Percentiles rank a stretch among this genome's conserved stretches.
Conservation (phyloP, 169 alveolate species). For the Blepharisma undulans region DNA sequence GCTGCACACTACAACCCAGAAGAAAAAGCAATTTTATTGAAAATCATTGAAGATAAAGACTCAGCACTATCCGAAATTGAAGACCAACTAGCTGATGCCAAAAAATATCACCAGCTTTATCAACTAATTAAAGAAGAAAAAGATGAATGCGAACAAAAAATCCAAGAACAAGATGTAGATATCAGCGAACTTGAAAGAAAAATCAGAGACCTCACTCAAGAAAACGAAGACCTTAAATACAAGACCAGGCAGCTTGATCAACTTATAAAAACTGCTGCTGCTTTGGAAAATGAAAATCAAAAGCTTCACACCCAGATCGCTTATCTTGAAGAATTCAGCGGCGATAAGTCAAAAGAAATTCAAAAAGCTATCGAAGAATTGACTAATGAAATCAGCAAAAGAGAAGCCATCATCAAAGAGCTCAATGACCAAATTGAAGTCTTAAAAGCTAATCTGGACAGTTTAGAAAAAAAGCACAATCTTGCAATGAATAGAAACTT, state of each 20-base stretch:
- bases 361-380: not conserved
- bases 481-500: conserved; percentile 1
- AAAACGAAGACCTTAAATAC: not conserved
- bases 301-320: not conserved
- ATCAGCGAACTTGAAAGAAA: not conserved
- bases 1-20: not conserved
- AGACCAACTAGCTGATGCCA: not conserved
- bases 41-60: conserved; percentile 17
- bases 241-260: not conserved
- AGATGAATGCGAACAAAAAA: not conserved
- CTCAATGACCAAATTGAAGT: not conserved
- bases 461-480: not conserved
- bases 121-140: not conserved
- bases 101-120: not conserved
- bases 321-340: not conserved
- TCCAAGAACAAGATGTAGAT: not conserved
- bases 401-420: not conserved
- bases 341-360: not conserved
- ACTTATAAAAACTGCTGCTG: not conserved
- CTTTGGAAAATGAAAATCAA: not conserved
- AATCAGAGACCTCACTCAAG: not conserved
- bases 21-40: not conserved
- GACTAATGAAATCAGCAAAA: not conserved
- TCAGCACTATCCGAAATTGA: not conserved
- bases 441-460: not conserved